Percentiles rank a stretch among this genome's conserved stretches.
Evolutionary conservation across 2,329 filamentous ascomycete species (phyloP).

Genomic region (Graphilbum sp.): DNA sequence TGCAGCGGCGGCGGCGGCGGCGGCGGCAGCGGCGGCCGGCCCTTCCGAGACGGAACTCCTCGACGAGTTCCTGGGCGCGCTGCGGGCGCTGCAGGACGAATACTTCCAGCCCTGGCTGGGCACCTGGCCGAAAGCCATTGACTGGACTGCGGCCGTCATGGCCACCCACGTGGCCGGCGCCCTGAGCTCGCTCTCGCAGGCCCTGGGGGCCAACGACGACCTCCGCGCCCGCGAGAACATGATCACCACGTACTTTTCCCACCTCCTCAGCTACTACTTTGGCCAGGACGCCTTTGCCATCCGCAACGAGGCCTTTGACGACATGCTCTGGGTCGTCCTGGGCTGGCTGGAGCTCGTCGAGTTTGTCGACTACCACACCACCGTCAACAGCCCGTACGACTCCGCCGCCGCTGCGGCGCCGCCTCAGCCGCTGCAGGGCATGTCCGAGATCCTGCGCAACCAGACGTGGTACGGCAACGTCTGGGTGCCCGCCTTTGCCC

Average conservation of each 20-base stretch:
- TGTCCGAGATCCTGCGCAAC: constrained; percentile 19
- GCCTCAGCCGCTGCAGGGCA: neutral
- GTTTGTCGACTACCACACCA: constrained; percentile 56
- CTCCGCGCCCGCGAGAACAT: constrained; percentile 52
- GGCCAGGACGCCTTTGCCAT: constrained; percentile 66
- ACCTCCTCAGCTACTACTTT: constrained; percentile 66
- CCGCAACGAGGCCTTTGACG: constrained; percentile 65
- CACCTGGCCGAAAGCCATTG: constrained; percentile 73
- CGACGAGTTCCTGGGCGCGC: constrained; percentile 40
- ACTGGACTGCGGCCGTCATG: constrained; percentile 84
- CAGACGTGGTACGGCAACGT: constrained; percentile 59
- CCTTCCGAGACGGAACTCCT: constrained; percentile 11
- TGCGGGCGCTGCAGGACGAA: constrained; percentile 58
- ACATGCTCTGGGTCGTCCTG: constrained; percentile 90
- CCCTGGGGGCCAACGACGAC: constrained; percentile 22
- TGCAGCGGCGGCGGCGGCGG: too few relatives aligned
- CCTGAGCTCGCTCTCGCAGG: constrained; percentile 52
- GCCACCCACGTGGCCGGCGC: constrained; percentile 64
- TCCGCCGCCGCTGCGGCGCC: neutral
- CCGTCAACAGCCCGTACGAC: constrained; percentile 35
- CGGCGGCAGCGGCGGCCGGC: neutral
- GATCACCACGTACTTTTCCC: constrained; percentile 68
- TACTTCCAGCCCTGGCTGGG: constrained; percentile 68
- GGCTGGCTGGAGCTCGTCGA: constrained; percentile 75
- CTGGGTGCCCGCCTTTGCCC: constrained; percentile 63